Evolutionary conservation across 257 asterid species (phyloP), one percentile per base, ranked within the genome.

Genomic region (Scutellaria barbata): DNA sequence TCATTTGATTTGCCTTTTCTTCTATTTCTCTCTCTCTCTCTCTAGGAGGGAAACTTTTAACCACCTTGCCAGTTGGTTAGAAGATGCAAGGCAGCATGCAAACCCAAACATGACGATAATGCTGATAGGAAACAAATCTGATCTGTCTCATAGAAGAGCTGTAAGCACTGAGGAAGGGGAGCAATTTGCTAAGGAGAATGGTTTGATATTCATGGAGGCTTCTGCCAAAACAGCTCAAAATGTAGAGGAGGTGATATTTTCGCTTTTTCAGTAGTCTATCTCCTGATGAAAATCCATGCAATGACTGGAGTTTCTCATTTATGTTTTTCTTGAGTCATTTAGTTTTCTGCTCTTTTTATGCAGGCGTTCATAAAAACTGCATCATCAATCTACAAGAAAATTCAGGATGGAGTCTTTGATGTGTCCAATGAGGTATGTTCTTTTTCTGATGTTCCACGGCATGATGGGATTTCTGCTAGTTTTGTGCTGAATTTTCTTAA

Each of bases 191-290:
- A 87, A 73, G 77, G 89, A 86, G 71, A 71, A 92, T 79, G 96
- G 97, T 12, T 80, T 92, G 71, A 76, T 89, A 66, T 92, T 89
- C 83, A 87, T 92, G 95, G 96, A 92, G 76, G 88, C 90, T 71
- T 89, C 96, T 69, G 96, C 97, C 50, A 87, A 92, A 84, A 89
- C 97, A 59, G 84, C 93, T 80, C 91, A 81, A 83, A 92, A 89
- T 78, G 95, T 92, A 37, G 96, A 89, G 68, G 93, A 89, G 95
- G 97, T 92, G 71, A 75, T 71, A 25, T n/a, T 43, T 43, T 33
- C 9, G n/a, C 35, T 48, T 66, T 57, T 40, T 39, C 20, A 37
- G 9, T 66, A 17, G 17, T 35, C 46, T 35, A 51, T 51, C 45
- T 50, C 50, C 30, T 53, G 25, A 40, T 30, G 51, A 46, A 55